Evolutionary conservation across 495 filamentous ascomycete species (phyloP), one percentile per base, ranked within the genome.

Genomic region (Pseudevernia furfuracea): DNA sequence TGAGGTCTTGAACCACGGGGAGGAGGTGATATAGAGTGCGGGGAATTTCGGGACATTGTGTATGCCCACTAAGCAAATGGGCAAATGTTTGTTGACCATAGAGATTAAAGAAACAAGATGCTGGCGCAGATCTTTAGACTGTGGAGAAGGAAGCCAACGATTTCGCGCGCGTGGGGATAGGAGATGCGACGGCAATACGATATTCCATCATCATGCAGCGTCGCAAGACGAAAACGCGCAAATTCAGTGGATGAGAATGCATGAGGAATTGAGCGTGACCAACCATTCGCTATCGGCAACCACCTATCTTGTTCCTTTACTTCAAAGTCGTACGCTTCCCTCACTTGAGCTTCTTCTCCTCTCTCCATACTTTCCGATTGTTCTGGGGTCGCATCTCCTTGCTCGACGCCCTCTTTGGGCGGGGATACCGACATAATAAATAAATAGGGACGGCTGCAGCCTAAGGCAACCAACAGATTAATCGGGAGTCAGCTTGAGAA

Each of bases 271-370:
- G 74, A 79, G 75, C 72, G 76, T 77, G 73, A 92, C 89, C 85
- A 85, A 98, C 94, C 94, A 92, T 98, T 98, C 80, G 94, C 94
- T 86, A 98, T 98, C 78, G 94, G 94, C 77, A 98, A 87, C 94
- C 94, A 98, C 82, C 94, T 82, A 80, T 98, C 94, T 78, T 98
- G 94, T 78, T 98, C 94, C 82, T 98, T 98, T 77, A 98, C 95
- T 80, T 98, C 94, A 77, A 97, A 96, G 79, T 97, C 94, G 81
- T 88, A 92, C 81, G 83, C 82, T 74, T 79, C 82, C 67, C 86
- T 83, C 73, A 77, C 79, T 73, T 83, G 81, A 72, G 77, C 70
- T 72, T 87, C 86, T 76, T 84, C 79, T 69, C 83, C 84, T 75
- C 84, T 83, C 73, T 88, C 85, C 85, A 89, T 87, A 75, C 82